These are phyloP conservation scores for Coffea canephora DNA, from an alignment of 257 asterid genomes.

Conservation along the genomic window DNA sequence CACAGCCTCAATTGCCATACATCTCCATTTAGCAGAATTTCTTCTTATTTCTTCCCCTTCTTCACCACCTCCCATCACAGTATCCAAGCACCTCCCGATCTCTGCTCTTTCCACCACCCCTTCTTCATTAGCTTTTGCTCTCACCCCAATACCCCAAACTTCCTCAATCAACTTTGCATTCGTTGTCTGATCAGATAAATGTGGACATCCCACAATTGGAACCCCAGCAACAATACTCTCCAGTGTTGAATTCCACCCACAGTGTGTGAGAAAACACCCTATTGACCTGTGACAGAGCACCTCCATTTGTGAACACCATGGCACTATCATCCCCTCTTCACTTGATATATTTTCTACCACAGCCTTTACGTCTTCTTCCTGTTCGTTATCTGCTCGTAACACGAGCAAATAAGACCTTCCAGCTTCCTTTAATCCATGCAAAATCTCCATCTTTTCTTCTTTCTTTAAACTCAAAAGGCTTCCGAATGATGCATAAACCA, in stretches of 20 bases:
- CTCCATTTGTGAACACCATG: conserved; percentile 59
- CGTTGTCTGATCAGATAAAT: conserved; percentile 47
- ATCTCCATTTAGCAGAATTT: conserved; percentile 33
- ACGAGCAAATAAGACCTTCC: conserved; percentile 49
- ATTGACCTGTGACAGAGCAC: conserved; percentile 44
- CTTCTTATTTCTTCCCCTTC: conserved; percentile 35
- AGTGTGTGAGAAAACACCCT: conserved; percentile 63
- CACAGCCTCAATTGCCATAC: neutral
- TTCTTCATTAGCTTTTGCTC: conserved; percentile 40
- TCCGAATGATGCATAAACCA: conserved; percentile 60
- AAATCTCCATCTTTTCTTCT: conserved; percentile 48
- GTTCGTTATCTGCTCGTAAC: conserved; percentile 29
- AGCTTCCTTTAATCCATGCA: conserved; percentile 31
- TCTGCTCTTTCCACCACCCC: conserved; percentile 37
- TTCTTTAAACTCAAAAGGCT: conserved; percentile 35
- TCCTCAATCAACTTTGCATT: conserved; percentile 59
- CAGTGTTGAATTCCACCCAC: conserved; percentile 72
- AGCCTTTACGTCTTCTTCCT: conserved; percentile 23
- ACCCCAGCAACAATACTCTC: conserved; percentile 53
- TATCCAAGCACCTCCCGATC: conserved; percentile 40
- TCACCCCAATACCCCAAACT: conserved; percentile 58
- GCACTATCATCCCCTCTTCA: conserved; percentile 47
- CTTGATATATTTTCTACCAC: neutral
- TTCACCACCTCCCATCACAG: conserved; percentile 48
- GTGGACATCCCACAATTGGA: conserved; percentile 50